phyloP scores from a whole-genome alignment of 352 stramenopile genomes.

The Pythium brassicae region DNA sequence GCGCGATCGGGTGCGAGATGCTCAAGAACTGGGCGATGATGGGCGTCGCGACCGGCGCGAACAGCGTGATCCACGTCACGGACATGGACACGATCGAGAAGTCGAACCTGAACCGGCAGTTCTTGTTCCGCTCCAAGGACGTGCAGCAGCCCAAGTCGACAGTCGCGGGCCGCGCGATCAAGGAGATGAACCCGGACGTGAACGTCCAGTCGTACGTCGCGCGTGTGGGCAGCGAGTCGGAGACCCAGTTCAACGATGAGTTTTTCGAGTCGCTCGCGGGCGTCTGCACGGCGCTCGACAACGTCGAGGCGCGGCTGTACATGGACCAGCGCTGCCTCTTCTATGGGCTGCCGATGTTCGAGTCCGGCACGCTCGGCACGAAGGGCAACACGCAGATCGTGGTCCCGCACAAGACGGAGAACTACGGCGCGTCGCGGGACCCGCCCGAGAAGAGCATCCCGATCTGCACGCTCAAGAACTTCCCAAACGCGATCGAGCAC shows the following conservation, averaged over 20 bases:
- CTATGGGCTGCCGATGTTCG: constrained; percentile 97
- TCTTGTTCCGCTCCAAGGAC: constrained; percentile 97
- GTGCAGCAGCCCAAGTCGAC: constrained; percentile 96
- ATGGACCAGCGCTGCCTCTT: constrained; percentile 97
- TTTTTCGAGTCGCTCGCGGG: constrained; percentile 95
- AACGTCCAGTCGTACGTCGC: constrained; percentile 87
- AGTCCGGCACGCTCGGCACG: constrained; percentile 98
- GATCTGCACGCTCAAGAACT: constrained; percentile 99
- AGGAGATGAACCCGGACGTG: constrained; percentile 95
- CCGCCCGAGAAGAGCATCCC: constrained; percentile 99
- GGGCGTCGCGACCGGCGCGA: constrained; percentile 89
- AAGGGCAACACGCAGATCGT: constrained; percentile 97
- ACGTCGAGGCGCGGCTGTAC: constrained; percentile 97
- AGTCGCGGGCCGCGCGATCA: constrained; percentile 89
- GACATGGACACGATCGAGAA: constrained; percentile 99
- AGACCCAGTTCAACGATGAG: constrained; percentile 97
- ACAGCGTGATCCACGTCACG: constrained; percentile 93
- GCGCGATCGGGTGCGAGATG: constrained; percentile 99
- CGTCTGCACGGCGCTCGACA: constrained; percentile 98
- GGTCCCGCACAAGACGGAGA: constrained; percentile 90
- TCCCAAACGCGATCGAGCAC: constrained; percentile 99
- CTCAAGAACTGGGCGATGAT: constrained; percentile 99
- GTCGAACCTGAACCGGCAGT: constrained; percentile 98
- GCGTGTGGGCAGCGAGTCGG: constrained; percentile 92
- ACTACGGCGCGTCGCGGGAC: constrained; percentile 98